Evolutionary conservation across 306 rosid species (phyloP), one percentile per base, ranked within the genome.

Genomic region (Lupinus albus): DNA sequence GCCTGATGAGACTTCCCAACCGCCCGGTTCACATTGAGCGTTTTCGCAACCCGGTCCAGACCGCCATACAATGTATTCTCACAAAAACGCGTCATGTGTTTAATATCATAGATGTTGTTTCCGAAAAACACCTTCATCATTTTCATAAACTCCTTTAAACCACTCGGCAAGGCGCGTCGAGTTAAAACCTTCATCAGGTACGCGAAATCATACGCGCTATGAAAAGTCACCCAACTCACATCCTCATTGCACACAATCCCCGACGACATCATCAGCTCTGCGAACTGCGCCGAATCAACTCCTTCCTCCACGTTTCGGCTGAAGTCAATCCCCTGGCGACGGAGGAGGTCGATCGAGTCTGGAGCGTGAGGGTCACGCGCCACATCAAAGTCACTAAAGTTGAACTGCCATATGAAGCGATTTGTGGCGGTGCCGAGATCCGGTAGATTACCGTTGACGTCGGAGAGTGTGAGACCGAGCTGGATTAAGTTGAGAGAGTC

Each of bases 1-100:
- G 95, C 97, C 57, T 91, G 95, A 39, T 91, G 97, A 64, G 86
- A 84, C n/a, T 83, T 88, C 0, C 95, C 97, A 12, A 86, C 95
- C 3, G 78, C 91, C 84, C 95, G 84, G 59, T 78, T 78, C 64
- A 91, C 87, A 1, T 79, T 76, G 0, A 91, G 85, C 7, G 86
- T 81, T 14, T 69, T 73, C 0, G 95, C 97, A 0, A 91, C 79
- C 54, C 92, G 85, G 72, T 91, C 95, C 80, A 91, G 13, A 2
- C 97, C 97, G 0, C 92, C 95, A 5, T 79, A 83, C 4, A 91
- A 68, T 5, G 79, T 36, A 18, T 78, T 30, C 8, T 33, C 38
- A 1, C 95, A 91, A 74, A 84, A 88, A 50, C 84, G 67, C 81
- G 86, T 91, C 91, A 91, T 74, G 64, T 91, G 85, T 48, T 91